Base-by-base conservation (phyloP, 352 stramenopile genomes). In the Phytophthora agathidicida region DNA sequence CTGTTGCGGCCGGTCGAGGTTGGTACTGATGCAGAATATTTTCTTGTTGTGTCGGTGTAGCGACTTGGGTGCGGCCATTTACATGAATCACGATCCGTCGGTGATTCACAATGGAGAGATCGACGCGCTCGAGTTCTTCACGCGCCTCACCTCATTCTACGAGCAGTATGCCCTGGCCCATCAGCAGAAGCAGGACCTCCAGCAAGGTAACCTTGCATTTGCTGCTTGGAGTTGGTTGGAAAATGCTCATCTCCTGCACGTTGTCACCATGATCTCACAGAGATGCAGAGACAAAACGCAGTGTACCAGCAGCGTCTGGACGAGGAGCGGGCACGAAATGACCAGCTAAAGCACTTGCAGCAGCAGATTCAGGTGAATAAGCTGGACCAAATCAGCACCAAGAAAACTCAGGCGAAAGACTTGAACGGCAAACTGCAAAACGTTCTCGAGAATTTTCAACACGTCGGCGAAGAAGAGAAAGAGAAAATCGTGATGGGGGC, bases 61-160 rank as follows among this genome's bases (percentile, higher is more conserved):
- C 1, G 82, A 88, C 42, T 69, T 93, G 6, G 71, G 70, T 2
- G 68, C 67, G 5, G 80, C 80, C 2, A 86, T 93, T 42, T 93
- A 86, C 45, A 61, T 76, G 31, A 73, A 83, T 27, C 63, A 75
- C 14, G 56, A 79, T 3, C 37, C 65, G 3, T 41, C 70, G 3
- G 31, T 71, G 1, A 59, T 66, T 13, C 30, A 43, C 26, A 66
- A 65, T 9, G 62, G 74, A 5, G 68, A 86, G n/a, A 77, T 88
- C 24, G 67, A 86, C 0, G 83, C 75, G 9, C 70, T 90, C 6
- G 74, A 87, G 33, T 78, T 72, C 39, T 91, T 86, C 42, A 64
- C 75, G 7, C 62, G 79, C 3, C 67, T 78, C n/a, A 68, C 77
- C 24, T 83, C 83, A 9, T 91, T 78, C 45, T 93, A 91, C 56